Conservation (phyloP, 2,329 filamentous ascomycete species). For the Stromatinia cepivora region DNA sequence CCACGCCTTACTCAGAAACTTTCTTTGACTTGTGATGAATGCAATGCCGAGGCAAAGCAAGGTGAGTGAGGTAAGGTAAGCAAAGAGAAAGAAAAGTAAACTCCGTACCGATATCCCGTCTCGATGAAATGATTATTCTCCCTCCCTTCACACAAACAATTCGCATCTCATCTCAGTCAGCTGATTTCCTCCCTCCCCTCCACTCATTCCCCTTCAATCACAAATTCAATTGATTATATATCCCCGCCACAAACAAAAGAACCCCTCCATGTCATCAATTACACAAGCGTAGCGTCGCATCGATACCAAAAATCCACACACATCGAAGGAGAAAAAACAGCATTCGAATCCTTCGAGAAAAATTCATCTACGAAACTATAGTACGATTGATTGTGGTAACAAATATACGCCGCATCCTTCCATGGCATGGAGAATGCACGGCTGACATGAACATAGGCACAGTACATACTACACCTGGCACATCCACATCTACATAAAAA, state of each 20-base stretch:
- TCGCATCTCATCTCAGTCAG: conserved; percentile 10
- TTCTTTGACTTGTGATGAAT: conserved; percentile 17
- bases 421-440: conserved; percentile 9
- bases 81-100: not conserved
- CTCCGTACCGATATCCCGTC: conserved; percentile 39
- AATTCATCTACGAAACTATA: not conserved
- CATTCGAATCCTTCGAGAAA: not conserved
- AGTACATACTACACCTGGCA: not conserved
- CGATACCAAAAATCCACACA: not conserved
- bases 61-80: not conserved
- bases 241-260: not conserved
- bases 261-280: conserved; percentile 20
- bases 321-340: not conserved
- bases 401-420: conserved; percentile 9
- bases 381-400: not conserved
- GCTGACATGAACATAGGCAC: conserved; percentile 8
- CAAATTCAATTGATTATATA: not conserved
- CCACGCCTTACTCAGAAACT: conserved; percentile 11
- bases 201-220: conserved; percentile 5
- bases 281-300: conserved; percentile 9
- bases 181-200: not conserved
- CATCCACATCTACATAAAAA: not conserved
- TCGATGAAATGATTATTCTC: conserved; percentile 43
- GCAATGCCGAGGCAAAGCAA: conserved; percentile 5
- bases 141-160: conserved; percentile 31